Base-by-base conservation (phyloP, 345 rosid species). In the Fremontodendron californicum region DNA sequence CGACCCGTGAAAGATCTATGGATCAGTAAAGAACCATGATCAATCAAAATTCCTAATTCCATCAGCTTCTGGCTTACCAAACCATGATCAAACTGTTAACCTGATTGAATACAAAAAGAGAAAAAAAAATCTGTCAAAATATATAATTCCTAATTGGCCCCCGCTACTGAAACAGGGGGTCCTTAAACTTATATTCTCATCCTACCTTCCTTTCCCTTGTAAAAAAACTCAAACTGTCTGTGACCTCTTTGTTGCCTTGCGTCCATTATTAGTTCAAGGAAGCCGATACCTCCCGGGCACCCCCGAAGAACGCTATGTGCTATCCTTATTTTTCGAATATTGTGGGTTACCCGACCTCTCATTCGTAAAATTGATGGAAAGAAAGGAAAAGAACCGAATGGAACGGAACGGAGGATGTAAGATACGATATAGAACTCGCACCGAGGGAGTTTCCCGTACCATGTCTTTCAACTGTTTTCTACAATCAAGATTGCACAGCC, bases 401-500 rank as follows among this genome's bases (percentile, higher is more conserved):
- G 63, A 27, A 58, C 35, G 73, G 58, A 77, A 52, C 45, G 37
- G 62, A 61, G 71, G 77, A 81, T 62, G 33, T 49, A 78, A 67
- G 57, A 45, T 39, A 21, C 61, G 79, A 69, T 57, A 81, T 79
- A 70, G 49, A 74, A 81, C 82, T 86, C 83, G 75, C 76, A 75
- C 75, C 63, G 58, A 21, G 58, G 77, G 68, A 43, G 62, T 66
- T 77, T 77, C 31, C 74, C 77, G 19, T 71, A 27, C 73, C 35
- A 58, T 10, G 66, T 42, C 61, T 25, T 66, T 79, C 39, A 40
- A 78, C 77, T 35, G 9, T 25, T 77, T 76, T 39, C 45, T 63
- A 43, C 60, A 78, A 79, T 90, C 89, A 96, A 83, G 99, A 91
- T 83, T 96, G 99, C 81, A 96, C 99, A 52, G 98, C 97, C 84